Conservation (phyloP, 176 grass and related monocot genomes). For the Themeda triandra region DNA sequence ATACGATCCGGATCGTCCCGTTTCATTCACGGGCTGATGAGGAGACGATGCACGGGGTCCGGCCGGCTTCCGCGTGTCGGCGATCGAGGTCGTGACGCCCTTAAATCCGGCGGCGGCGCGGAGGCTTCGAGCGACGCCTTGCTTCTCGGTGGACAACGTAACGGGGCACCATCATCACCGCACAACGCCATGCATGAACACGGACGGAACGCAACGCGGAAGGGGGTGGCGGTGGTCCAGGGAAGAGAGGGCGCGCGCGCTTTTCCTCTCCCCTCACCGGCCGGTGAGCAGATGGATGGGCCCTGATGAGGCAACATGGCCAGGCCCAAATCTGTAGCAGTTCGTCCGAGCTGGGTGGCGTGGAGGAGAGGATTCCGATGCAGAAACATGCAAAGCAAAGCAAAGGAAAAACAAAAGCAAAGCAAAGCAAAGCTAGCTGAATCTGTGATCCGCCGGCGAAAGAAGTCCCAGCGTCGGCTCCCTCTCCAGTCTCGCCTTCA, state of each 20-base stretch:
- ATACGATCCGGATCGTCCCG: not conserved
- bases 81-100: not conserved
- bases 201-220: too few species aligned
- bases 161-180: not conserved
- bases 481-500: not conserved
- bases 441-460: not conserved
- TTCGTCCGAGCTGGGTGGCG: too few species aligned
- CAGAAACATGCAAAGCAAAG: not conserved
- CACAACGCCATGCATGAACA: too few species aligned
- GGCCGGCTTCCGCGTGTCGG: not conserved
- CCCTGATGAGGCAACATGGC: not conserved
- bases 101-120: not conserved
- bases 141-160: too few species aligned
- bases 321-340: not conserved
- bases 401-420: not conserved
- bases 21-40: not conserved
- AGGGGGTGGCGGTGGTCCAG: too few species aligned
- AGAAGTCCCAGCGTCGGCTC: constrained; percentile 6
- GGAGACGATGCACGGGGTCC: not conserved
- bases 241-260: not conserved
- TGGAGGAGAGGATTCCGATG: constrained; percentile 28
- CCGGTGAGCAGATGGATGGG: too few species aligned
- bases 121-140: not conserved
- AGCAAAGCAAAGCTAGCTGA: constrained; percentile 13
- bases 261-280: not conserved